A percentile compares a stretch with the other conserved stretches of the same genome.
Evolutionary conservation across 1,284 basidiomycete species (phyloP).

Genomic region (Stereum hirsutum): DNA sequence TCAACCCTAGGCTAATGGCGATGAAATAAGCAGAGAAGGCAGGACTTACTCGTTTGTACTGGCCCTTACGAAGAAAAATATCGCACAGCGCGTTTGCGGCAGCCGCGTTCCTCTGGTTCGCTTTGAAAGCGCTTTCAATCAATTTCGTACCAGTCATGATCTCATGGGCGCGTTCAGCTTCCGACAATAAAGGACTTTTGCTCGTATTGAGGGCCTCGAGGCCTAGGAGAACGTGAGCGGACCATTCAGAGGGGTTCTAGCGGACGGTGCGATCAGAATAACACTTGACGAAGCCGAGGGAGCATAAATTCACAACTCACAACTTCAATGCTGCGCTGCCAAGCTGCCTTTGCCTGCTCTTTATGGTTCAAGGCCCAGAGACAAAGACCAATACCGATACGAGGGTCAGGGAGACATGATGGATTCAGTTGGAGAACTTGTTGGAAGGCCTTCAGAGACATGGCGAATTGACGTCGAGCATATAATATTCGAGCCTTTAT

Average conservation of each 20-base stretch:
- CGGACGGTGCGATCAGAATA: neutral
- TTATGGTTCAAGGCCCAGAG: slow-evolving; percentile 82
- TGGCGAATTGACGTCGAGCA: slow-evolving; percentile 65
- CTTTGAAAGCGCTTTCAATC: slow-evolving; percentile 67
- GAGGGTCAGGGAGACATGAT: slow-evolving; percentile 76
- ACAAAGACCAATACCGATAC: slow-evolving; percentile 90
- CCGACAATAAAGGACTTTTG: slow-evolving; percentile 50
- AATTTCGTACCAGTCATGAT: slow-evolving; percentile 56
- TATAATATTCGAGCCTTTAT: slow-evolving; percentile 85
- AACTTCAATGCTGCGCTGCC: slow-evolving; percentile 79
- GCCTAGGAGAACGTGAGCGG: slow-evolving; percentile 73
- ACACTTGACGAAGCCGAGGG: slow-evolving; percentile 7
- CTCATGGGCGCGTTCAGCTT: slow-evolving; percentile 49
- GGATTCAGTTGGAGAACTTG: slow-evolving; percentile 73
- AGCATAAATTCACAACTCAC: slow-evolving; percentile 36
- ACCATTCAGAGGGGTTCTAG: slow-evolving; percentile 72
- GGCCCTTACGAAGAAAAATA: slow-evolving; percentile 61
- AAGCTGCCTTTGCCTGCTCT: slow-evolving; percentile 72
- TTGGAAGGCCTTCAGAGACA: slow-evolving; percentile 79
- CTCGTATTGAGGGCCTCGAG: slow-evolving; percentile 77
- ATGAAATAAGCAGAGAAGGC: neutral
- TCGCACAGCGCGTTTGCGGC: slow-evolving; percentile 75
- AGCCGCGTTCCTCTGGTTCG: slow-evolving; percentile 66
- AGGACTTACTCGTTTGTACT: slow-evolving; percentile 37
- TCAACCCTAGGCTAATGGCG: no score